Evolutionary conservation across 805 yeast species (phyloP).

Genomic region (Cyberlindnera petersonii): DNA sequence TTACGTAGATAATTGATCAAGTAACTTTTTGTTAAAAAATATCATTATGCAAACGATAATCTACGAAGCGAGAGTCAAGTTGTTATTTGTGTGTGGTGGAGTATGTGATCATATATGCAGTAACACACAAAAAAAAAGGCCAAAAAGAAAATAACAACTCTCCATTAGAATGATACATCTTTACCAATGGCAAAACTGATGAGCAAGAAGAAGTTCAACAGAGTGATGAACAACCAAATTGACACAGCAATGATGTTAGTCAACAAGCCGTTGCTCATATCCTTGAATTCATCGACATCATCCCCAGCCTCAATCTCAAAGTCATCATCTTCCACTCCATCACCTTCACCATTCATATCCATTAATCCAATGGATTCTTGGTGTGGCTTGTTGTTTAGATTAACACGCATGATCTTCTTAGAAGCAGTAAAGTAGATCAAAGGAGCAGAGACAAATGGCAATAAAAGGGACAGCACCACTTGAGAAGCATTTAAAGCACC

Average conservation of each 20-base stretch:
- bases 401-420: slow-evolving; percentile 63
- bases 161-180: slow-evolving; percentile 32
- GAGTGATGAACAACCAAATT: slow-evolving; percentile 67
- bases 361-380: slow-evolving; percentile 19
- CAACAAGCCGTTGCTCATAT: slow-evolving; percentile 42
- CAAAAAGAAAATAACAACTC: background rate
- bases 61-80: too few species aligned
- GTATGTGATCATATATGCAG: background rate
- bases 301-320: slow-evolving; percentile 9
- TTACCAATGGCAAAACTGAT: slow-evolving; percentile 45
- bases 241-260: slow-evolving; percentile 48
- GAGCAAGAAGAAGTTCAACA: slow-evolving; percentile 62
- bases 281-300: slow-evolving; percentile 26
- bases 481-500: slow-evolving; percentile 79
- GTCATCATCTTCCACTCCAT: slow-evolving; percentile 12
- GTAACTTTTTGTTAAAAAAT: too few species aligned
- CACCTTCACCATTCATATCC: slow-evolving; percentile 8
- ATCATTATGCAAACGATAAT: too few species aligned
- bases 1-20: too few species aligned
- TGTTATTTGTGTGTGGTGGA: too few species aligned
- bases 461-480: slow-evolving; percentile 71
- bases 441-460: slow-evolving; percentile 90
- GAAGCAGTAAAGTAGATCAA: slow-evolving; percentile 74
- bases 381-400: slow-evolving; percentile 22
- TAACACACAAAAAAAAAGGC: background rate